Evolutionary conservation across 2,329 filamentous ascomycete genomes (phyloP).

Genomic region (Scedosporium dehoogii): DNA sequence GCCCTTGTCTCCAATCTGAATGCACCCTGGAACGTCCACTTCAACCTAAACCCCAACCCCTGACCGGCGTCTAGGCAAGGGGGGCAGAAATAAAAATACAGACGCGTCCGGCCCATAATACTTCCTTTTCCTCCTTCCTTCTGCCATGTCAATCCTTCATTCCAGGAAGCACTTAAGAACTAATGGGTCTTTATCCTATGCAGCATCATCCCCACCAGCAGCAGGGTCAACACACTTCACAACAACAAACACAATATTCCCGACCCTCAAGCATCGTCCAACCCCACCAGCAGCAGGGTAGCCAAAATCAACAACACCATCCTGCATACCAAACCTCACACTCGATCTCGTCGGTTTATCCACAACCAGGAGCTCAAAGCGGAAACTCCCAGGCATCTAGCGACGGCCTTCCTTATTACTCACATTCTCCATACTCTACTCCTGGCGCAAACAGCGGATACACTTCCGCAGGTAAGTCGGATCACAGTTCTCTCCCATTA

Average conservation of each 20-base stretch:
- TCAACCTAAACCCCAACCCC: slow-evolving; percentile 26
- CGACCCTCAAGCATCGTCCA: slow-evolving; percentile 65
- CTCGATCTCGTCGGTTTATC: slow-evolving; percentile 46
- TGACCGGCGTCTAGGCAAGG: slow-evolving; percentile 32
- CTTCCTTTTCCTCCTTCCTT: slow-evolving; percentile 21
- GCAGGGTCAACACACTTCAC: slow-evolving; percentile 53
- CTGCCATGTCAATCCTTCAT: slow-evolving; percentile 21
- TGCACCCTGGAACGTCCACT: slow-evolving; percentile 3
- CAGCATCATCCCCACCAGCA: slow-evolving; percentile 59
- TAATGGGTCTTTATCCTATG: slow-evolving; percentile 53
- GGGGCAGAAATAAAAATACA: slow-evolving; percentile 34
- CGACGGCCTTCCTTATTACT: slow-evolving; percentile 62
- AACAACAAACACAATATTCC: slow-evolving; percentile 43
- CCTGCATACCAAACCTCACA: slow-evolving; percentile 60
- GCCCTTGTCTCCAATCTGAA: neutral
- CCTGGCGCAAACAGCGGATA: slow-evolving; percentile 76
- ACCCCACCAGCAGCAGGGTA: slow-evolving; percentile 50
- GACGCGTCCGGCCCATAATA: slow-evolving; percentile 28
- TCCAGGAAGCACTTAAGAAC: slow-evolving; percentile 21
- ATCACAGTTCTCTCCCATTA: neutral
- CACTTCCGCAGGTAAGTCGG: slow-evolving; percentile 70
- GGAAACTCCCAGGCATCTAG: slow-evolving; percentile 51
- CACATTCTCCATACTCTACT: slow-evolving; percentile 75
- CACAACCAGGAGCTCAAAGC: slow-evolving; percentile 56
- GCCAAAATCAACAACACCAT: slow-evolving; percentile 46